Conservation (phyloP, 129 eudicot genomes). For the Flaveria bidentis region DNA sequence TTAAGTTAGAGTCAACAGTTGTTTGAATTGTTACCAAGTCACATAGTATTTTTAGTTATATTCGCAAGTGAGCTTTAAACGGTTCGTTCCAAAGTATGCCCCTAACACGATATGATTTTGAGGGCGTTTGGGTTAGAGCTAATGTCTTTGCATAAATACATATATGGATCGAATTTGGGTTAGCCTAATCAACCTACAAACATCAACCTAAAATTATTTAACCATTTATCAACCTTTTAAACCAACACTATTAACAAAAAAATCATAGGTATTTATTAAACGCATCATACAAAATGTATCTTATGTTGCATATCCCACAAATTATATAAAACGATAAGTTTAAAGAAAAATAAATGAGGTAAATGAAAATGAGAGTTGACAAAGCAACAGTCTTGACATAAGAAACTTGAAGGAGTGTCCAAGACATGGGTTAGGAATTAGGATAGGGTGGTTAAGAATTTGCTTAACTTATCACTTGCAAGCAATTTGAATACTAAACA, state of each 20-base stretch:
- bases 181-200: too few relatives aligned
- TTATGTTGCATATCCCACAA: background rate
- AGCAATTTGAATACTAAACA: conserved; percentile 36
- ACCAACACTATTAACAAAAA: background rate
- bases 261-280: background rate
- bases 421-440: conserved; percentile 23
- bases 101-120: too few relatives aligned
- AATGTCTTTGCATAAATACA: too few relatives aligned
- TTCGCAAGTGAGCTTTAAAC: too few relatives aligned
- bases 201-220: too few relatives aligned
- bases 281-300: background rate
- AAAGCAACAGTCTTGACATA: conserved; percentile 32
- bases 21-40: too few relatives aligned
- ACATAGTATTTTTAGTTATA: too few relatives aligned
- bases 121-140: too few relatives aligned
- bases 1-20: too few relatives aligned
- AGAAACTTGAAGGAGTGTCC: conserved; percentile 42
- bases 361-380: conserved; percentile 35
- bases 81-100: too few relatives aligned
- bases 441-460: conserved; percentile 43
- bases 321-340: background rate
- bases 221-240: too few relatives aligned
- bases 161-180: too few relatives aligned
- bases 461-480: conserved; percentile 34
- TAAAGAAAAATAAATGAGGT: background rate